Conservation (phyloP, 2,329 filamentous ascomycete genomes). For the Lasiodiplodia citricola region DNA sequence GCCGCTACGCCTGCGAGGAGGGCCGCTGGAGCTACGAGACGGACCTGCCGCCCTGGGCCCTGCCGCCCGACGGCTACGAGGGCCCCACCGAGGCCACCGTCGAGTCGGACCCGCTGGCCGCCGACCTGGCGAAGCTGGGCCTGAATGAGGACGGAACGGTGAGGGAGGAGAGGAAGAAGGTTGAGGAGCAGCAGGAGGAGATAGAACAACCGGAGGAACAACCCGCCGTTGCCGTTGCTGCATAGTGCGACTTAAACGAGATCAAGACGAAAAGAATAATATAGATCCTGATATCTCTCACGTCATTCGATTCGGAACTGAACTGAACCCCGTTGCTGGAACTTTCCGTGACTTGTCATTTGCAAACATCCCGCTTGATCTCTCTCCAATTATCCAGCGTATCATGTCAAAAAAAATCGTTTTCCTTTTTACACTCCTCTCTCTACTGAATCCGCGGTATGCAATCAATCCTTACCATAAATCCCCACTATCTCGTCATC, state of each 20-base stretch:
- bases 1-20: constrained; percentile 82
- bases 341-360: constrained; percentile 2
- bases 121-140: constrained; percentile 48
- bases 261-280: background rate
- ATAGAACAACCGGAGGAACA: background rate
- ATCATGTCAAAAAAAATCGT: background rate
- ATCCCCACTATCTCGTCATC: background rate
- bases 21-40: constrained; percentile 90
- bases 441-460: background rate
- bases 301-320: background rate
- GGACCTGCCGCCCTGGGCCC: constrained; percentile 81
- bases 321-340: background rate
- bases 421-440: background rate
- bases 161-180: constrained; percentile 7
- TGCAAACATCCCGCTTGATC: background rate
- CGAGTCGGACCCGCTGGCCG: constrained; percentile 54
- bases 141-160: constrained; percentile 21
- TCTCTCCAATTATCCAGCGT: background rate
- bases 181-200: background rate
- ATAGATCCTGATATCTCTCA: background rate
- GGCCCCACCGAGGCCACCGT: constrained; percentile 71
- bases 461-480: background rate
- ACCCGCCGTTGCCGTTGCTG: background rate
- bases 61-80: constrained; percentile 74
- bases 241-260: background rate